Evolutionary conservation across 129 eudicot species (phyloP).

Genomic region (Silybum marianum): DNA sequence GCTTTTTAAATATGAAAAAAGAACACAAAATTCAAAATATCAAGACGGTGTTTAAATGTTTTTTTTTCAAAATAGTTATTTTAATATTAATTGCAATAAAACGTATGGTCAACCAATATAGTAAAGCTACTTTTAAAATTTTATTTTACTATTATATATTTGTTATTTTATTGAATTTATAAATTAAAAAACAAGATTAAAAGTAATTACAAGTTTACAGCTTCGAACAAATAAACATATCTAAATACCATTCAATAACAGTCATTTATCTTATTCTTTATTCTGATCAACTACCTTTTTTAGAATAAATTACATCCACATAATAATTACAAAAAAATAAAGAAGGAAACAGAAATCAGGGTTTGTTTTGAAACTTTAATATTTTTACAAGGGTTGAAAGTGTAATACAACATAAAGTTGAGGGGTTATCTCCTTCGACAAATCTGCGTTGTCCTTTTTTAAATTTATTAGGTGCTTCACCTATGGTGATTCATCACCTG

Average conservation of each 20-base stretch:
- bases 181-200: not conserved
- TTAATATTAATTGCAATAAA: no score
- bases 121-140: not conserved
- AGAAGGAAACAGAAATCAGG: not conserved
- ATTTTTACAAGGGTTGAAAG: not conserved
- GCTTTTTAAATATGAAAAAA: no score
- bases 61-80: no score
- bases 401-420: not conserved
- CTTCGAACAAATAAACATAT: not conserved
- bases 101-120: not conserved
- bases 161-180: no score
- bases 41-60: no score
- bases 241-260: no score
- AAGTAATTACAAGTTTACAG: not conserved
- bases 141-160: no score
- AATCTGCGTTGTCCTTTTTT: slow-evolving; percentile 3
- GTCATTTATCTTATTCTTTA: no score
- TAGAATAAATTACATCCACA: no score
- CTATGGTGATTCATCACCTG: slow-evolving; percentile 18
- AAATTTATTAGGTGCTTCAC: not conserved
- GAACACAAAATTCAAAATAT: no score
- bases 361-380: not conserved
- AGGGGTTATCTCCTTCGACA: not conserved
- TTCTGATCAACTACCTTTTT: no score
- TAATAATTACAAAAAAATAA: no score